Percentiles rank a stretch among this genome's conserved stretches.
Evolutionary conservation across 305 asterid species (phyloP).

Genomic region (Andrographis paniculata): DNA sequence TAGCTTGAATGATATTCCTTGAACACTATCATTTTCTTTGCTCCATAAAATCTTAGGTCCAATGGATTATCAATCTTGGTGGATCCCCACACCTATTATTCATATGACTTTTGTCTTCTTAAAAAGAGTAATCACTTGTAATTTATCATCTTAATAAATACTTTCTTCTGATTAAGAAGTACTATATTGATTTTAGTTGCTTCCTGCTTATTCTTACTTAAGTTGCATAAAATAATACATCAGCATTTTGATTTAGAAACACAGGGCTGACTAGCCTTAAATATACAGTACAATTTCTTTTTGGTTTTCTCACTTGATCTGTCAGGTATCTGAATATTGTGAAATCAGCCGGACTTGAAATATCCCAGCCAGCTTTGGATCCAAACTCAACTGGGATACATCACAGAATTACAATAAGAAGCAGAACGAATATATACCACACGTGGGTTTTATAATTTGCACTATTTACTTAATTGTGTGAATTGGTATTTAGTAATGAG

Average conservation of each 20-base stretch:
- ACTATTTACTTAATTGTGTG: slow-evolving; percentile 14
- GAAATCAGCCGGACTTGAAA: slow-evolving; percentile 78
- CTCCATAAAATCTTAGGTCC: neutral
- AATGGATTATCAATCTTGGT: too few species aligned
- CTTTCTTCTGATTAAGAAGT: neutral
- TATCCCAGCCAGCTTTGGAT: slow-evolving; percentile 99
- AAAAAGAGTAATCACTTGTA: too few species aligned
- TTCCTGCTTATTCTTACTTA: neutral
- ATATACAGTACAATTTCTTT: neutral
- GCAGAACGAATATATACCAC: slow-evolving; percentile 67
- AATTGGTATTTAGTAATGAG: slow-evolving; percentile 27
- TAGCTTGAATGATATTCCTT: neutral
- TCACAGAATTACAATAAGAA: slow-evolving; percentile 86
- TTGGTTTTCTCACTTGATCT: slow-evolving; percentile 10
- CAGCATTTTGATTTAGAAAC: too few species aligned
- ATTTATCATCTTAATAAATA: neutral
- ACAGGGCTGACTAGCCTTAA: neutral
- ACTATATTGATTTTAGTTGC: too few species aligned
- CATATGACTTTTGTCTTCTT: too few species aligned
- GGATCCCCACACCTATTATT: too few species aligned
- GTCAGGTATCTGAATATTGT: slow-evolving; percentile 75
- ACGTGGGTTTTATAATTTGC: slow-evolving; percentile 32
- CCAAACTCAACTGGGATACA: slow-evolving; percentile 98
- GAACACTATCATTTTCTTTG: neutral
- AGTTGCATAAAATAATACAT: neutral